Base-by-base conservation (phyloP, 305 asterid species). In the Rubia tinctorum region DNA sequence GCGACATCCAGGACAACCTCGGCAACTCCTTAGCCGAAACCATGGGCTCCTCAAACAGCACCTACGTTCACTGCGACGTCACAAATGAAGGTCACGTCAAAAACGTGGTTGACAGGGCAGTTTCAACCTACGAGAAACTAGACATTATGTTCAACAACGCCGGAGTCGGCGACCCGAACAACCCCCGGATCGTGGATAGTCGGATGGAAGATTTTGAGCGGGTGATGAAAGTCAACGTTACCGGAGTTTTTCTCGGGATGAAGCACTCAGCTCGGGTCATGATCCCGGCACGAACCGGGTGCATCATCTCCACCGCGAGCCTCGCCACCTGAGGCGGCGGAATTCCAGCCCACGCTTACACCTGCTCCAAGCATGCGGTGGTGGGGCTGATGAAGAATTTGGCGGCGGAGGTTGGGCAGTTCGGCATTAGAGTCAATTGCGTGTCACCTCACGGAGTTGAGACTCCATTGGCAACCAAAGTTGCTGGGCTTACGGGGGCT, bases 381-480 rank as follows among this genome's bases (percentile, higher is more conserved):
- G 73, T 75, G 1, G 96, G 96, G 15, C 86, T 91, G 0, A 88
- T 88, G 0, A 71, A 74, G 72, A 87, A 80, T 10, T 3, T 82
- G 73, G 91, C 96, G 0, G 79, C 76, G 0, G 94, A 89, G 70
- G 78, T 91, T 10, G 88, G 93, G 15, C 82, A 80, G 40, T 83
- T 74, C n/a, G 96, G 93, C 0, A 77, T 91, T 1, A 78, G 97
- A 47, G 91, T 91, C 10, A 91, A 91, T 7, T 91, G 96, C 22
- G 13, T 89, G 72, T 84, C 97, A 8, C 96, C 92, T 2, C 82
- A 22, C 17, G 80, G 69, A 0, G 25, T 81, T 17, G 81, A 85
- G 0, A 85, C 95, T 8, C 77, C 78, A 4, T 5, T 79, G 20
- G 18, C 80, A 15, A 43, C 58, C 1, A 65, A 47, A 22, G 62